Evolutionary conservation across 441 rosid species (phyloP), one percentile per base, ranked within the genome.

Genomic region (Euphorbia schlechtendalii): DNA sequence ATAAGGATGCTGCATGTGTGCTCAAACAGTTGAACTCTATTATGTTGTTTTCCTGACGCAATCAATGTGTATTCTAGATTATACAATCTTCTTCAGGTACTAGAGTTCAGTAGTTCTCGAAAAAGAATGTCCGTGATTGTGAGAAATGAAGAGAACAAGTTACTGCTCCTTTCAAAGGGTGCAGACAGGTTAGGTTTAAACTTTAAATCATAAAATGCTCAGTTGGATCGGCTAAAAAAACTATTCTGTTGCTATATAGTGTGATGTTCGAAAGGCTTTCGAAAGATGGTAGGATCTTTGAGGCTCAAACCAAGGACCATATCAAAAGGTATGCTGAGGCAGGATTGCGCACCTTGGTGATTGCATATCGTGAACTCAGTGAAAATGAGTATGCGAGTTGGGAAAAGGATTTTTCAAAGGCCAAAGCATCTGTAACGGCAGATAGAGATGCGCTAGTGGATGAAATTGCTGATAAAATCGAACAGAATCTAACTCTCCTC

Each of bases 71-170:
- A 52, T 65, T 62, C 38, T 80, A 87, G 92, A 70, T 74, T 63
- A 48, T 88, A 88, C 69, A 65, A 81, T 70, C 82, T 88, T 22
- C 90, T 88, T 69, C 82, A 86, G 62, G 83, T 93, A 53, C 73
- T 93, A 66, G 98, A 90, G 77, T 93, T 93, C 84, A 93, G 84
- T 68, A 86, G 95, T 74, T 71, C 88, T 43, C 86, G 98, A 46
- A 93, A 80, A 82, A 82, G 95, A 73, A 93, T 93, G 98, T 90
- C 98, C 8, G 97, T 90, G 3, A 80, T 93, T 40, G 88, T 88
- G 15, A 78, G 89, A 70, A 77, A 70, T 62, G 78, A 71, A 2
- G 90, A 90, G 65, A 77, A 80, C 45, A 75, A 71, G 74, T 63
- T 93, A 28, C 56, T 93, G 63, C 89, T 93, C 17, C 87, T 93